phyloP scores from a whole-genome alignment of 805 yeast genomes.

The Wickerhamomyces alni region DNA sequence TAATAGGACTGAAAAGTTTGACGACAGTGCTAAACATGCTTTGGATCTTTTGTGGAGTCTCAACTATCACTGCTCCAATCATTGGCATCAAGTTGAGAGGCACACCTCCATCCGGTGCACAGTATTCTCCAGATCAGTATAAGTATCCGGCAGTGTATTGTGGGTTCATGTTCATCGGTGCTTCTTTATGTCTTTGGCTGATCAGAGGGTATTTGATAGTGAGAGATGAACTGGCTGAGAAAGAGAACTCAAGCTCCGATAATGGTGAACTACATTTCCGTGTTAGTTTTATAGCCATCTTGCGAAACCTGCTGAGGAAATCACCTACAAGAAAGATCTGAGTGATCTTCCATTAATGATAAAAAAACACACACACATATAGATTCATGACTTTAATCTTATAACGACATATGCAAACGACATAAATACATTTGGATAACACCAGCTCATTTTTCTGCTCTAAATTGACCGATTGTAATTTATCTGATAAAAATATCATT shows the following conservation, averaged over 20 bases:
- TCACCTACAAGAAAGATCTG: not conserved
- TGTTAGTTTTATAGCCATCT: conserved; percentile 5
- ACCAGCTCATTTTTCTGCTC: too few relatives aligned
- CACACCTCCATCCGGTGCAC: conserved; percentile 20
- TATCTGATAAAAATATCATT: conserved; percentile 43
- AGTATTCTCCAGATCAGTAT: conserved; percentile 40
- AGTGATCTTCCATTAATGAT: not conserved
- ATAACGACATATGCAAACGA: too few relatives aligned
- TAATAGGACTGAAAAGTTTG: conserved; percentile 48
- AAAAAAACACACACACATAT: too few relatives aligned
- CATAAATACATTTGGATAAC: too few relatives aligned
- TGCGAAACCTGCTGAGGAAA: conserved; percentile 7
- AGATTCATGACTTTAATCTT: too few relatives aligned
- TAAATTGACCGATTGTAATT: not conserved
- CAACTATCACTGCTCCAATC: conserved; percentile 53
- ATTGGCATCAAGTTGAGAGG: conserved; percentile 49
- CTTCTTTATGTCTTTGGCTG: conserved; percentile 35
- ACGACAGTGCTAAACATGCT: conserved; percentile 44
- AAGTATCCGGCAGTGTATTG: conserved; percentile 50
- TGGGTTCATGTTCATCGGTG: conserved; percentile 47
- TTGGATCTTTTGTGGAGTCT: conserved; percentile 46
- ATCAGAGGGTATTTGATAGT: conserved; percentile 52
- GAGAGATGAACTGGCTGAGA: conserved; percentile 34
- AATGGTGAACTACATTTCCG: conserved; percentile 18
- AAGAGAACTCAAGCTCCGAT: conserved; percentile 22